These are phyloP conservation scores for Orbilia ellipsospora DNA, from an alignment of 2,329 filamentous ascomycete genomes.

Conservation along the genomic window DNA sequence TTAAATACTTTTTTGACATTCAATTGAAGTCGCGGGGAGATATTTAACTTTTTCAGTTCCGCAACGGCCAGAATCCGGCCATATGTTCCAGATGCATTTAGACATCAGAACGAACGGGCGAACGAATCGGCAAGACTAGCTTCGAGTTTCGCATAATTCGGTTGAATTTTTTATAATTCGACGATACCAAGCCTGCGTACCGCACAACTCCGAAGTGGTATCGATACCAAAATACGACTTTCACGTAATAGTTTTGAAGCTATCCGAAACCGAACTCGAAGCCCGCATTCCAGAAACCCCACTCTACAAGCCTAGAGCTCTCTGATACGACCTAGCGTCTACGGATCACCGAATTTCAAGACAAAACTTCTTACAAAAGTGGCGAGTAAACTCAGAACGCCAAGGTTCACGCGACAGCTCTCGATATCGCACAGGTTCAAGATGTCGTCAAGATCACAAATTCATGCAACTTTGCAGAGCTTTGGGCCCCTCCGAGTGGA, in stretches of 20 bases:
- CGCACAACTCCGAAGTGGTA: conserved; percentile 16
- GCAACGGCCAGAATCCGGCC: conserved; percentile 36
- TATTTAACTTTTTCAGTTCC: conserved; percentile 39
- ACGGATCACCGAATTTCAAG: too few relatives aligned
- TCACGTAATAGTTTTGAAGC: conserved; percentile 20
- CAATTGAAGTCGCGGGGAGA: conserved; percentile 31
- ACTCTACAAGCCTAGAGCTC: conserved; percentile 14
- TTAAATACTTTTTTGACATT: conserved; percentile 51
- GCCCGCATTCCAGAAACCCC: background rate
- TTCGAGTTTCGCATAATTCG: conserved; percentile 12
- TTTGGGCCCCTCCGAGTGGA: conserved; percentile 5
- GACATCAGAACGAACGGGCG: conserved; percentile 9
- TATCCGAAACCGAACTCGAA: conserved; percentile 2
- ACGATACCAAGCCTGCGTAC: background rate
- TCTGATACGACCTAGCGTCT: background rate
- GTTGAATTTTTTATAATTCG: conserved; percentile 4
- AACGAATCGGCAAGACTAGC: conserved; percentile 14
- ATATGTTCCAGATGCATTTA: conserved; percentile 19
- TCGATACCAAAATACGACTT: background rate
- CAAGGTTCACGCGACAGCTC: conserved; percentile 32
- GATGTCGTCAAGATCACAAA: conserved; percentile 19
- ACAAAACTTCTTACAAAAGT: too few relatives aligned
- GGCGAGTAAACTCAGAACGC: background rate
- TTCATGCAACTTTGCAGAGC: conserved; percentile 14
- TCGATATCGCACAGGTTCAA: conserved; percentile 16